Evolutionary conservation across 2,329 filamentous ascomycete species (phyloP).

Genomic region (Teratosphaeriaceae sp.): DNA sequence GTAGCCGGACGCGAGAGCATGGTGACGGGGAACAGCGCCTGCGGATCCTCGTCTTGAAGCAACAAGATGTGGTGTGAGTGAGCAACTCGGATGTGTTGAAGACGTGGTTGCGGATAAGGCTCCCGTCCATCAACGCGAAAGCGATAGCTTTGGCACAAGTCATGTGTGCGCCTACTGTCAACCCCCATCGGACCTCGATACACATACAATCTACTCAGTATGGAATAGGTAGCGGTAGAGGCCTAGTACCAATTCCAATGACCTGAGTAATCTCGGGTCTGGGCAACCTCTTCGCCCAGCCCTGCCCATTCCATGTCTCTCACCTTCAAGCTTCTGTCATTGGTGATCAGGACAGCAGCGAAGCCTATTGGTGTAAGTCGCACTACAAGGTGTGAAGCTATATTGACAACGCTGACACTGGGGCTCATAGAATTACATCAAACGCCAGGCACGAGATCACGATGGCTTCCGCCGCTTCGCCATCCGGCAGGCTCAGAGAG

Average conservation of each 20-base stretch:
- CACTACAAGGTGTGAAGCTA: too few relatives aligned
- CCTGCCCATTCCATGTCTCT: neutral
- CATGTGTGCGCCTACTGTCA: too few relatives aligned
- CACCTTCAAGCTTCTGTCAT: slow-evolving; percentile 56
- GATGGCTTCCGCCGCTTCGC: slow-evolving; percentile 57
- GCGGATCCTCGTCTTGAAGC: too few relatives aligned
- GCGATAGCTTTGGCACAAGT: too few relatives aligned
- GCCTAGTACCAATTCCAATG: slow-evolving; percentile 22
- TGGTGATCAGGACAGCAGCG: slow-evolving; percentile 58
- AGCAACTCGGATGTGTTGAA: too few relatives aligned
- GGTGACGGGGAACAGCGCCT: too few relatives aligned
- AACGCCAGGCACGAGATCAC: slow-evolving; percentile 61
- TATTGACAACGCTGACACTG: slow-evolving; percentile 4
- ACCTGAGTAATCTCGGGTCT: slow-evolving; percentile 18
- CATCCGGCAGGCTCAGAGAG: slow-evolving; percentile 54
- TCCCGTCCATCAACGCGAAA: too few relatives aligned
- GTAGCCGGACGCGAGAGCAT: slow-evolving; percentile 32
- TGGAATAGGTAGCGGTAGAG: too few relatives aligned
- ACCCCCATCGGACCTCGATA: too few relatives aligned
- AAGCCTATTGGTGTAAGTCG: slow-evolving; percentile 59
- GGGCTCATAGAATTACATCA: slow-evolving; percentile 54
- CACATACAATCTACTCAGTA: too few relatives aligned
- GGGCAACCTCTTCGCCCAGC: slow-evolving; percentile 1
- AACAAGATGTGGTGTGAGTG: neutral
- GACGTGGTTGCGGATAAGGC: too few relatives aligned